Conservation (phyloP, 306 rosid genomes). For the Prinsepia uniflora region DNA sequence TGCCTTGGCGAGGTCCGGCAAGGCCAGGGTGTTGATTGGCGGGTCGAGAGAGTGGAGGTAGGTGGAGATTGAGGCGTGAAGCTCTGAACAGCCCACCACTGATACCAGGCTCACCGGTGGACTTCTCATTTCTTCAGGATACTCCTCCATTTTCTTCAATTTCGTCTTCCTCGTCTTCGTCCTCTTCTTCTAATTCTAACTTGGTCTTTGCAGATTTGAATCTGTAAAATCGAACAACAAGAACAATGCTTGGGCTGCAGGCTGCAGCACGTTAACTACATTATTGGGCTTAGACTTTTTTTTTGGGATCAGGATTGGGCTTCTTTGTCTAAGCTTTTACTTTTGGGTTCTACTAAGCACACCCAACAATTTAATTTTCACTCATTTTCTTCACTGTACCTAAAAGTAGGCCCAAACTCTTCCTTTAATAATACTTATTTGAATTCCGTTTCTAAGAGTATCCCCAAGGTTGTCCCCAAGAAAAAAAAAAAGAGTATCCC, state of each 20-base stretch:
- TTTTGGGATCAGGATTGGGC: too few relatives aligned
- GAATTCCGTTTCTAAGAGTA: too few relatives aligned
- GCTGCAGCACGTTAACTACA: neutral
- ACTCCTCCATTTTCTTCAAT: slow-evolving; percentile 57
- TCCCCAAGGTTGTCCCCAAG: too few relatives aligned
- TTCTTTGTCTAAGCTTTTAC: neutral
- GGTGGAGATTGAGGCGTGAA: slow-evolving; percentile 53
- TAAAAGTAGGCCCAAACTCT: too few relatives aligned
- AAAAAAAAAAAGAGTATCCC: too few relatives aligned
- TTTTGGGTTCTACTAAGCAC: neutral
- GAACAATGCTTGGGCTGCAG: neutral
- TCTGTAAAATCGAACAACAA: neutral
- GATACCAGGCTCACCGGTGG: slow-evolving; percentile 80
- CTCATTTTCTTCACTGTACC: too few relatives aligned
- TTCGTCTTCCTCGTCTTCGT: slow-evolving; percentile 9
- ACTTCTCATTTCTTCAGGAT: slow-evolving; percentile 84
- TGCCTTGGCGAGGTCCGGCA: slow-evolving; percentile 74
- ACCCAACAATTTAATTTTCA: neutral
- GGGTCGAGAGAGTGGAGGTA: slow-evolving; percentile 68
- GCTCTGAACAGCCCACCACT: slow-evolving; percentile 70
- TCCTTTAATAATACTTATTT: too few relatives aligned
- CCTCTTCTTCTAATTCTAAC: slow-evolving; percentile 1
- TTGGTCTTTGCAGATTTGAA: slow-evolving; percentile 1
- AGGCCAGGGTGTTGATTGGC: slow-evolving; percentile 85
- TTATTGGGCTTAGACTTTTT: too few relatives aligned